phyloP scores from a whole-genome alignment of 2,329 filamentous ascomycete species.

The Whalleya microplaca region DNA sequence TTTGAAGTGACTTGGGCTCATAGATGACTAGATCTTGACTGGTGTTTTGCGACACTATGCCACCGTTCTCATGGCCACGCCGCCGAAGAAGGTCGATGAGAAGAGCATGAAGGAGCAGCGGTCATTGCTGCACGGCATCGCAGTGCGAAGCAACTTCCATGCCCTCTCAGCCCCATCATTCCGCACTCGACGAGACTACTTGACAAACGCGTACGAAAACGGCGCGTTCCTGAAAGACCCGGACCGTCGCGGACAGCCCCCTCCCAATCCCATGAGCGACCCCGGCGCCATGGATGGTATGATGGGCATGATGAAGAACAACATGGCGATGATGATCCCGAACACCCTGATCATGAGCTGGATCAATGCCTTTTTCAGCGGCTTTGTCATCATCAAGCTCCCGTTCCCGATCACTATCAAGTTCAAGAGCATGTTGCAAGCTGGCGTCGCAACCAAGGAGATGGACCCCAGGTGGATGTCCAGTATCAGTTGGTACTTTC shows the following conservation, averaged over 20 bases:
- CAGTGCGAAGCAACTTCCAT: slow-evolving; percentile 80
- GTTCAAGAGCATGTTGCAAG: slow-evolving; percentile 99
- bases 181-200: slow-evolving; percentile 75
- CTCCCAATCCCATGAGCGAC: slow-evolving; percentile 92
- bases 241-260: slow-evolving; percentile 81
- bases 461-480: slow-evolving; percentile 99
- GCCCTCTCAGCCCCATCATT: slow-evolving; percentile 80
- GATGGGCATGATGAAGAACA: slow-evolving; percentile 99
- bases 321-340: slow-evolving; percentile 99
- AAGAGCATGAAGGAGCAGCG: slow-evolving; percentile 84
- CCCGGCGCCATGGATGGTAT: slow-evolving; percentile 98
- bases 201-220: slow-evolving; percentile 80
- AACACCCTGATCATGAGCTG: slow-evolving; percentile 99
- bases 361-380: slow-evolving; percentile 99
- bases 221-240: slow-evolving; percentile 91
- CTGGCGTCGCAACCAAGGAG: slow-evolving; percentile 92
- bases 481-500: slow-evolving; percentile 97
- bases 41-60: slow-evolving; percentile 96
- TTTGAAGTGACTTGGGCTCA: slow-evolving; percentile 10
- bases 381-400: slow-evolving; percentile 98
- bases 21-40: slow-evolving; percentile 70
- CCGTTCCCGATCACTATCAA: slow-evolving; percentile 97
- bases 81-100: slow-evolving; percentile 81
- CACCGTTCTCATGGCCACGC: slow-evolving; percentile 82
- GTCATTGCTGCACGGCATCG: slow-evolving; percentile 80